phyloP scores from a whole-genome alignment of 2,329 filamentous ascomycete species.

The Teratosphaeria destructans region DNA sequence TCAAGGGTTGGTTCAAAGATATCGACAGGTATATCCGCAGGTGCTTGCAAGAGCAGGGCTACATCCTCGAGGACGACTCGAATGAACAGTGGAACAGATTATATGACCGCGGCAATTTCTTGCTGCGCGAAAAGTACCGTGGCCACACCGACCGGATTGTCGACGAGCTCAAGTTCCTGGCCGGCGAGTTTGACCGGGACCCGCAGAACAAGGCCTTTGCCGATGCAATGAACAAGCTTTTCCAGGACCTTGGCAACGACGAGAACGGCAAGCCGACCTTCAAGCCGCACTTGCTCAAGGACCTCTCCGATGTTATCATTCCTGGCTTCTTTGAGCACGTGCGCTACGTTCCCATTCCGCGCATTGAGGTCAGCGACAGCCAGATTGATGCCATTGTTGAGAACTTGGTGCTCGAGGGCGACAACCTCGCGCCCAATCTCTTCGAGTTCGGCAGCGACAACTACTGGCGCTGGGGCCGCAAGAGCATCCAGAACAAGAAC shows the following conservation, averaged over 20 bases:
- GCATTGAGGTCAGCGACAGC: constrained; percentile 82
- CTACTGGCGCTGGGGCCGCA: constrained; percentile 90
- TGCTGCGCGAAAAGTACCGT: constrained; percentile 82
- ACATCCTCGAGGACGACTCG: constrained; percentile 71
- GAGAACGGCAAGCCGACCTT: constrained; percentile 73
- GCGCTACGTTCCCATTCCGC: constrained; percentile 83
- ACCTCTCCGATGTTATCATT: constrained; percentile 76
- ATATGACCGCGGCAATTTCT: constrained; percentile 74
- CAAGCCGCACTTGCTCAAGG: constrained; percentile 87
- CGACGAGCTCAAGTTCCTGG: constrained; percentile 84
- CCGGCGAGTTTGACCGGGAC: constrained; percentile 80
- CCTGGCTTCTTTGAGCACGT: constrained; percentile 73
- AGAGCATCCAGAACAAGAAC: constrained; percentile 69
- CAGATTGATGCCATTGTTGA: constrained; percentile 83
- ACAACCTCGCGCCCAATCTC: constrained; percentile 92
- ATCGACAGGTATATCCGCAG: constrained; percentile 69
- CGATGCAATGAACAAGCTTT: constrained; percentile 67
- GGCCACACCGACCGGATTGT: constrained; percentile 74
- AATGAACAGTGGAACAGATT: constrained; percentile 74
- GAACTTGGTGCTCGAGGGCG: constrained; percentile 88
- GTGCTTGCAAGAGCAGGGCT: constrained; percentile 81
- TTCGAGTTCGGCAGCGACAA: constrained; percentile 84
- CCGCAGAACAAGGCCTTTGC: constrained; percentile 75
- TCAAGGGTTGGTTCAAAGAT: constrained; percentile 80
- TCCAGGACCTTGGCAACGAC: constrained; percentile 82